Evolutionary conservation across 1,284 basidiomycete genomes (phyloP), one percentile per base, ranked within the genome.

Genomic region (Trametes polyzona): DNA sequence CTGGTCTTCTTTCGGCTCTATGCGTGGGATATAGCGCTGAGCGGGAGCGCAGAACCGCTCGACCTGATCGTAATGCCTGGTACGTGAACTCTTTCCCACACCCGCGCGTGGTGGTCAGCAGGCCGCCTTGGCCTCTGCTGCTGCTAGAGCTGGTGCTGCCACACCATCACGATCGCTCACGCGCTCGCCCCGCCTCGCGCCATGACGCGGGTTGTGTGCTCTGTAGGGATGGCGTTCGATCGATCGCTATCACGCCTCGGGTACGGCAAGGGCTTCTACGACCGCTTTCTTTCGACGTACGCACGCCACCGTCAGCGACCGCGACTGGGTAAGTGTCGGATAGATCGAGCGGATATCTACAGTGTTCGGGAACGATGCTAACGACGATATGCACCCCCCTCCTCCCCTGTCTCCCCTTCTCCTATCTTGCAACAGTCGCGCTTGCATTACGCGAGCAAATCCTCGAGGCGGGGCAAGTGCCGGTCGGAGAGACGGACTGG

Each of bases 261-360:
- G 6, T 88, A 91, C 65, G 90, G 90, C 35, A 92, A 89, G 71
- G 90, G 90, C 6, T 91, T 88, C 72, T 92, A 92, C 65, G 90
- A 92, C 72, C 77, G 78, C 21, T 92, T 90, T 71, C 77, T 92
- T 40, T 73, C 83, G 9, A 69, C 76, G 0, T 90, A 90, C 61
- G 57, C 46, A 43, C 33, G 44, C 43, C 52, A 26, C 27, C 40
- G 41, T 26, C 36, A 29, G 44, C 52, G 61, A 44, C 61, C 61
- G 35, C 56, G 43, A 30, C 56, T 63, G 26, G 61, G 61, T 63
- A 50, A 3, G 30, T 47, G 19, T 8, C 17, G 39, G 39, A 23
- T 32, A 47, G 21, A 50, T 17, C 26, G 39, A 39, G 24, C 30
- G 27, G 36, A 10, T 57, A 54, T 54, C 47, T 54, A 50, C 47